A percentile compares a stretch with the other conserved stretches of the same genome.
phyloP scores from a whole-genome alignment of 371 early-diverging fungal species.

The Fennellomyces sp. region DNA sequence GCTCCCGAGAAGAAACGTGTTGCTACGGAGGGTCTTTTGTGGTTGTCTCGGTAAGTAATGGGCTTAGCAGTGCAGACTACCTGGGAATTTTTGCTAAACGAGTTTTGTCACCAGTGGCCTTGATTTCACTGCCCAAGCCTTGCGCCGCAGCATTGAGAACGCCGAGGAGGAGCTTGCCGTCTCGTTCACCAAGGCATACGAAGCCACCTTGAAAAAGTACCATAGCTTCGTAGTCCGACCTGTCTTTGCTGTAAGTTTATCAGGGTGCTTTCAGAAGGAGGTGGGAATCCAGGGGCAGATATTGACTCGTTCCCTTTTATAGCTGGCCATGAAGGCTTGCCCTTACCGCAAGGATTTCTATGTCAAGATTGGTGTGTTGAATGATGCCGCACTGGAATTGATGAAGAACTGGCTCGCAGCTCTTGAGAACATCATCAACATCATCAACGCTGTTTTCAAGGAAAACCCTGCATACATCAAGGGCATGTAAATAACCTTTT shows the following conservation, averaged over 20 bases:
- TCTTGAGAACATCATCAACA: constrained; percentile 64
- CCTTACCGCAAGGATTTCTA: constrained; percentile 92
- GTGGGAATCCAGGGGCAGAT: neutral
- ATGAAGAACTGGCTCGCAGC: constrained; percentile 76
- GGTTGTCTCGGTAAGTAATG: constrained; percentile 81
- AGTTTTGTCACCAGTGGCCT: constrained; percentile 53
- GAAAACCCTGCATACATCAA: constrained; percentile 47
- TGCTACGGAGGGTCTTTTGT: constrained; percentile 91
- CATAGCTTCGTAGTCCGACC: constrained; percentile 87
- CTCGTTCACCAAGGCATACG: constrained; percentile 88
- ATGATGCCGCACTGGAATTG: constrained; percentile 50
- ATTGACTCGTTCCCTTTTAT: neutral
- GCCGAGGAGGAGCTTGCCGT: constrained; percentile 76
- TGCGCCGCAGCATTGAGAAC: constrained; percentile 72
- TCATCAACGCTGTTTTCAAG: constrained; percentile 27
- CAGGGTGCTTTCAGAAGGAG: too few relatives aligned
- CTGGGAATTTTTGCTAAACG: neutral
- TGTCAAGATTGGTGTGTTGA: constrained; percentile 74
- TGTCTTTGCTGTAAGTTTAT: constrained; percentile 71
- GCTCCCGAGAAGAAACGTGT: constrained; percentile 72
- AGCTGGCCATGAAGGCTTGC: constrained; percentile 94
- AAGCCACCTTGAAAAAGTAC: constrained; percentile 71
- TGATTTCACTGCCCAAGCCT: constrained; percentile 83
- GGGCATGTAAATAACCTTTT: constrained; percentile 49
- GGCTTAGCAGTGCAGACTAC: neutral